A percentile compares a stretch with the other conserved stretches of the same genome.
Evolutionary conservation across 306 rosid species (phyloP).

Genomic region (Neltuma alba): DNA sequence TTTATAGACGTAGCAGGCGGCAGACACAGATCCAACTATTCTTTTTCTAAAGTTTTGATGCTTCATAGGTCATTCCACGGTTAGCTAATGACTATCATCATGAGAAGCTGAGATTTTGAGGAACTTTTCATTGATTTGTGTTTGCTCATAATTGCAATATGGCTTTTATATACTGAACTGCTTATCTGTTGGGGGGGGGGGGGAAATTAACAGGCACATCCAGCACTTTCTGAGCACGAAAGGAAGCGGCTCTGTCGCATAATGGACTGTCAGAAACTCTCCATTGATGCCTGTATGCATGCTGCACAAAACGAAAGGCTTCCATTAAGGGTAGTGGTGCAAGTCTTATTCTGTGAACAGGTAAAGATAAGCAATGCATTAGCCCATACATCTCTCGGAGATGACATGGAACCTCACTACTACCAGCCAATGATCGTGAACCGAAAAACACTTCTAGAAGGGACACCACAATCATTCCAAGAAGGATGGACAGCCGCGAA

Average conservation of each 20-base stretch:
- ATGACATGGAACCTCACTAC: conserved; percentile 56
- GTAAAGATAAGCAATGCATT: conserved; percentile 91
- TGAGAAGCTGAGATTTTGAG: neutral
- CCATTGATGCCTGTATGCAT: conserved; percentile 97
- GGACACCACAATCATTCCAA: conserved; percentile 96
- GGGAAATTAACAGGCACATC: conserved; percentile 78
- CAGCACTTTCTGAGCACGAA: conserved; percentile 92
- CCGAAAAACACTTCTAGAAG: conserved; percentile 84
- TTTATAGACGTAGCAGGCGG: neutral
- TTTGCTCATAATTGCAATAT: conserved; percentile 1
- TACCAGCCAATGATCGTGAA: conserved; percentile 77
- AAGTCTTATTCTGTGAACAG: conserved; percentile 94
- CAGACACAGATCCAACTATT: neutral
- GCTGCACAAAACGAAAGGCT: conserved; percentile 98
- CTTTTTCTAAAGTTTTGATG: neutral
- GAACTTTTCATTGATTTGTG: neutral
- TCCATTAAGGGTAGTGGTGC: conserved; percentile 92
- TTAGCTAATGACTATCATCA: neutral
- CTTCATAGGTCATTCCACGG: no score
- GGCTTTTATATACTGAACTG: neutral
- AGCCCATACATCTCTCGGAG: conserved; percentile 63
- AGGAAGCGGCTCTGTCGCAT: conserved; percentile 91
- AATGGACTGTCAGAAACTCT: conserved; percentile 98
- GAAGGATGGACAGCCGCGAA: conserved; percentile 96
- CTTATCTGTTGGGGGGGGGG: no score